Evolutionary conservation across 169 alveolate species (phyloP), one percentile per base, ranked within the genome.

Genomic region (Babesia bovis): DNA sequence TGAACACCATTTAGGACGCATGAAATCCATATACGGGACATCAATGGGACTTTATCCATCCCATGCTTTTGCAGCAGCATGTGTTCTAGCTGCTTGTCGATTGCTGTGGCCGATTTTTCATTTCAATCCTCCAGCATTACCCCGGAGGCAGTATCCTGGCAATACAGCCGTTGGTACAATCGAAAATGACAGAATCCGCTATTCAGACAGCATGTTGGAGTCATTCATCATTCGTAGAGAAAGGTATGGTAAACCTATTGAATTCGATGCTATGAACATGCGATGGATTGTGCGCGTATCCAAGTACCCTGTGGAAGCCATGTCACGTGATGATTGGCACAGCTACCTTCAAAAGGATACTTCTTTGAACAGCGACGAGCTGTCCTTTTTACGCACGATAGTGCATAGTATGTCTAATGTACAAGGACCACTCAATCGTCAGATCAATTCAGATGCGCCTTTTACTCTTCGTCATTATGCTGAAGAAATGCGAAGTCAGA

Each of bases 81-180:
- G 59, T 12, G 71, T 79, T 9, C 78, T 79, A 17, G 55, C 52
- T 3, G 60, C 70, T 7, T 79, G 87, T 49, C 2, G 87, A 0
- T 23, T 67, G 70, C 59, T 79, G 13, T 79, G 87, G 87, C 87
- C 87, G 49, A 60, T 79, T 3, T 70, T 68, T 44, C 82, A 69
- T 51, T 55, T 33, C 47, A 49, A 67, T 28, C 59, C 87, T 4
- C 84, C 87, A 15, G 83, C 78, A 2, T 66, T 4, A 19, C 79
- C 85, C 35, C 0, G 57, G n/a, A 23, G 52, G 5, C 28, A 36
- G 56, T 35, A n/a, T 23, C 28, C 41, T 1, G 19, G 15, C 4
- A 36, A 19, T 12, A 12, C 41, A 17, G 59, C 7, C 28, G 55
- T 3, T 12, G 1, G 28, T 36, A 53, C 21, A 1, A 26, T 23